Conservation (phyloP, 139 green algal genomes). For the Gonium pectorale region DNA sequence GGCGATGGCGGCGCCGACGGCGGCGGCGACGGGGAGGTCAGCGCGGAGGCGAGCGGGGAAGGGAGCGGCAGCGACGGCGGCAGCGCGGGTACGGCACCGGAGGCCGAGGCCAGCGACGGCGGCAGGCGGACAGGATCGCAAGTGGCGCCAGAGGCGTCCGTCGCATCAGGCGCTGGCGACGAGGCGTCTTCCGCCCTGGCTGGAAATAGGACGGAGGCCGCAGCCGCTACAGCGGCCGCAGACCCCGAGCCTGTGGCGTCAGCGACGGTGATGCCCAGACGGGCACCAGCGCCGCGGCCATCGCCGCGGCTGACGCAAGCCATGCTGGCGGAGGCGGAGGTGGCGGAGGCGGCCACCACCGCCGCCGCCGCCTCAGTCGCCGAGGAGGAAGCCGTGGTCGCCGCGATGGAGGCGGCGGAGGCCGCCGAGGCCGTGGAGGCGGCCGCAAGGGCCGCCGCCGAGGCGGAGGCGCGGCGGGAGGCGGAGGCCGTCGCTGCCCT, state of each 20-base stretch:
- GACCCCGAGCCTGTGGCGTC: no score
- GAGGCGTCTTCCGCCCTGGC: no score
- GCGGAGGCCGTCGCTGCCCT: neutral
- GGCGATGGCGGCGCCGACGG: neutral
- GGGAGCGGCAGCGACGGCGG: no score
- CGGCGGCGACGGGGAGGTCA: neutral
- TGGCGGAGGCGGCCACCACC: neutral
- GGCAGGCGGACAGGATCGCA: no score
- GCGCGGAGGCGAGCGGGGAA: neutral
- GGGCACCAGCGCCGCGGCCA: neutral
- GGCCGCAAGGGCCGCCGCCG: neutral
- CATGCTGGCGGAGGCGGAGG: neutral
- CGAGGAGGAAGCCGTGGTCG: neutral
- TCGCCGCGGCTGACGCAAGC: neutral
- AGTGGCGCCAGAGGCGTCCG: no score
- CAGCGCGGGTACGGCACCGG: no score
- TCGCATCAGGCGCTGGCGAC: no score
- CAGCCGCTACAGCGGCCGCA: no score
- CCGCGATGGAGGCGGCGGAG: neutral
- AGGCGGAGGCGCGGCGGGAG: constrained; percentile 1
- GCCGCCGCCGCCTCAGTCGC: neutral
- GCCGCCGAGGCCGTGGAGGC: constrained; percentile 12
- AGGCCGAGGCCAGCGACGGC: no score
- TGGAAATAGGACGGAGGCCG: no score
- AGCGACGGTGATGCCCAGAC: no score